phyloP scores from a whole-genome alignment of 176 grass and related monocot genomes.

The Oryza meyeriana region DNA sequence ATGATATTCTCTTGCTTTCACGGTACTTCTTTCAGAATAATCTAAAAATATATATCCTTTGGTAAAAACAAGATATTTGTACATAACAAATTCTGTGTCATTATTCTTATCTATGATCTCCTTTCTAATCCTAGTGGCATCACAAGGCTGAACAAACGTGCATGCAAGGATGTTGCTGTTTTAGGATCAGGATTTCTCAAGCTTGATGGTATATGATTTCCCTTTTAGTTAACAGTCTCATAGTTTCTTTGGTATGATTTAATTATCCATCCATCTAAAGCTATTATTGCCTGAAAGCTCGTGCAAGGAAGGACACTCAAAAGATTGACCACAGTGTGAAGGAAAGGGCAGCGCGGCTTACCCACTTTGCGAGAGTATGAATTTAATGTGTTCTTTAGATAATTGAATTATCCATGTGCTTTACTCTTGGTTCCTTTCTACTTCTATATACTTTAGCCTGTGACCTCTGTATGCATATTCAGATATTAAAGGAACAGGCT shows the following conservation, averaged over 20 bases:
- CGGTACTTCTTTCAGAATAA: slow-evolving; percentile 42
- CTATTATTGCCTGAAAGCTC: slow-evolving; percentile 56
- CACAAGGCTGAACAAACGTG: slow-evolving; percentile 90
- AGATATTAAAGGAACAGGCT: slow-evolving; percentile 85
- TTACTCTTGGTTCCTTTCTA: slow-evolving; percentile 12
- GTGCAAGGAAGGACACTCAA: slow-evolving; percentile 72
- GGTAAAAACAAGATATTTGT: not conserved
- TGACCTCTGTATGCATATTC: slow-evolving; percentile 17
- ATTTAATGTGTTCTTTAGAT: slow-evolving; percentile 13
- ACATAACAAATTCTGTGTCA: not conserved
- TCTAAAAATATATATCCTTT: not conserved
- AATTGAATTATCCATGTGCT: slow-evolving; percentile 18
- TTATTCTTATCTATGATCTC: slow-evolving; percentile 16
- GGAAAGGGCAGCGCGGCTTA: slow-evolving; percentile 66
- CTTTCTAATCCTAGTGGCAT: slow-evolving; percentile 58
- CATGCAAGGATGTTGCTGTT: slow-evolving; percentile 84
- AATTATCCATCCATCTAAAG: slow-evolving; percentile 27
- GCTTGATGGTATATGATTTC: slow-evolving; percentile 73
- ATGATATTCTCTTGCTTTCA: slow-evolving; percentile 87
- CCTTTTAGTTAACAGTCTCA: not conserved
- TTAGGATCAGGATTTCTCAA: slow-evolving; percentile 80
- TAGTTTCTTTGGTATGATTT: slow-evolving; percentile 13
- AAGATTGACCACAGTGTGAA: slow-evolving; percentile 91
- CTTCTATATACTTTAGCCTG: slow-evolving; percentile 3
- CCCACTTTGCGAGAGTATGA: slow-evolving; percentile 80